phyloP scores from a whole-genome alignment of 805 yeast species.

The Debaryomyces tyrocola region DNA sequence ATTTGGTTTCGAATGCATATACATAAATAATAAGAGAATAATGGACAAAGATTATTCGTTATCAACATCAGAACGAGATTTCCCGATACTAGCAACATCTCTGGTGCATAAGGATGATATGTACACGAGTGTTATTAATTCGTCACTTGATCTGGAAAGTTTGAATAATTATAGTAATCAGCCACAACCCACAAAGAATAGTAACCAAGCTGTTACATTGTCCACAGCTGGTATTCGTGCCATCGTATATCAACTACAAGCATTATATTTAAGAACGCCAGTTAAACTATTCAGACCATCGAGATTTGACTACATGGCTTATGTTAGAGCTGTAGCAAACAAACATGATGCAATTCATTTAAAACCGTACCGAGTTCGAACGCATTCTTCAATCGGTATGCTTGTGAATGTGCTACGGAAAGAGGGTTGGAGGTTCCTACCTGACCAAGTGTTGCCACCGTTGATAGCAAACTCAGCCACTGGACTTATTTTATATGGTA shows the following conservation, averaged over 20 bases:
- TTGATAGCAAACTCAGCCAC: slow-evolving; percentile 85
- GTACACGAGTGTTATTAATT: too few species aligned
- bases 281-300: slow-evolving; percentile 89
- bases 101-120: too few species aligned
- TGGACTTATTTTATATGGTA: slow-evolving; percentile 80
- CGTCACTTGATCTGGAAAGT: too few species aligned
- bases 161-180: not conserved
- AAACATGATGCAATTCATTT: slow-evolving; percentile 44
- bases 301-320: slow-evolving; percentile 80
- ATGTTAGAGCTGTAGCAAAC: slow-evolving; percentile 52
- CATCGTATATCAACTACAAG: slow-evolving; percentile 70
- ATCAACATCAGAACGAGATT: not conserved
- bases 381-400: slow-evolving; percentile 80
- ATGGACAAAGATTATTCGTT: not conserved
- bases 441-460: slow-evolving; percentile 85
- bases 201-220: slow-evolving; percentile 62
- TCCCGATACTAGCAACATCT: too few species aligned
- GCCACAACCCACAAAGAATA: slow-evolving; percentile 8
- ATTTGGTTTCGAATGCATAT: not conserved
- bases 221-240: slow-evolving; percentile 88
- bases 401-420: slow-evolving; percentile 65
- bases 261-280: slow-evolving; percentile 77
- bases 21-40: not conserved
- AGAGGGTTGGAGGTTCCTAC: slow-evolving; percentile 86
- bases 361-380: slow-evolving; percentile 54